These are phyloP conservation scores for Pseudoscleropodium purum DNA, from an alignment of 225 moss, liverwort and hornwort species.

Conservation along the genomic window DNA sequence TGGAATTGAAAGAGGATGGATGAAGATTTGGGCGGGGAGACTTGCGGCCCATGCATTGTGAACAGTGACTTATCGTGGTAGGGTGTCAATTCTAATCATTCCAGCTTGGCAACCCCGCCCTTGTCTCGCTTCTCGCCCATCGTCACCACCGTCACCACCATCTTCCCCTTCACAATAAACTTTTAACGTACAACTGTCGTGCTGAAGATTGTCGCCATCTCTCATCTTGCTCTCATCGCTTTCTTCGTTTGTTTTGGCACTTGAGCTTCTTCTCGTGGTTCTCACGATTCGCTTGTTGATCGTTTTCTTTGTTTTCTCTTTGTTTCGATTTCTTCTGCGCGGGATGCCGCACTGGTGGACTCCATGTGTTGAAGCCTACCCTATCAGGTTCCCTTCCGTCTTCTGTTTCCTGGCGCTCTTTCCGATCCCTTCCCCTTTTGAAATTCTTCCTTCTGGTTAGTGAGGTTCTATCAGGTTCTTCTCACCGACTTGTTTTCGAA, in stretches of 20 bases:
- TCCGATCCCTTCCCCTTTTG: not conserved
- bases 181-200: not conserved
- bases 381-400: constrained; percentile 18
- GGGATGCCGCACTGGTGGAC: constrained; percentile 72
- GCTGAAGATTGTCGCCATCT: not conserved
- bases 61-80: not conserved
- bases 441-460: not conserved
- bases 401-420: not conserved
- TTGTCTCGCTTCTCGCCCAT: not conserved
- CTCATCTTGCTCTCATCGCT: not conserved
- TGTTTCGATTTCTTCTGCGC: not conserved
- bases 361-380: constrained; percentile 49
- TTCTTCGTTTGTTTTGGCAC: not conserved
- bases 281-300: not conserved
- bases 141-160: not conserved
- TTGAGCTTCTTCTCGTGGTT: not conserved
- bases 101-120: constrained; percentile 10
- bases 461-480: not conserved
- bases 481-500: not conserved
- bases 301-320: not conserved
- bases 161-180: not conserved
- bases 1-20: not conserved
- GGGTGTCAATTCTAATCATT: constrained; percentile 9
- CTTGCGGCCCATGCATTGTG: not conserved
- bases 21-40: not conserved